Conservation (phyloP, 768 basidiomycete species). For the Termitomyces sp. region DNA sequence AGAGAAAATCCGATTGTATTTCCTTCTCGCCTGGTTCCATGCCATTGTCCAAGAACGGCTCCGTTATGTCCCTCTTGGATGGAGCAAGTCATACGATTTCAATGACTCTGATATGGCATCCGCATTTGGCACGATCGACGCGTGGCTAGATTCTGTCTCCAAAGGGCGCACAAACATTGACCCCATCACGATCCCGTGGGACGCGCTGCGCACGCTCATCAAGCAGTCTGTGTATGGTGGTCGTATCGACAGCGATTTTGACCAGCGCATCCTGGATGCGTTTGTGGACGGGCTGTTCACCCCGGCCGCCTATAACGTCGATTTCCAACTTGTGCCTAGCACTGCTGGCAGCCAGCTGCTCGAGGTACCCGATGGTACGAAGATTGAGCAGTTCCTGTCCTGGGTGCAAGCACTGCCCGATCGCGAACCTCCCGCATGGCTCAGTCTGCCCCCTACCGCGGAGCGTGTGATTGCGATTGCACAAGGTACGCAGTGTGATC, state of each 20-base stretch:
- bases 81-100: conserved; percentile 97
- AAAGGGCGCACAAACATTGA: conserved; percentile 92
- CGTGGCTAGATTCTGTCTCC: conserved; percentile 78
- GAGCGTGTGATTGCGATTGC: conserved; percentile 89
- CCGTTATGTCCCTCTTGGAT: conserved; percentile 93
- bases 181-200: conserved; percentile 91
- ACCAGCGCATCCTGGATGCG: conserved; percentile 87
- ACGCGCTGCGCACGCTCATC: conserved; percentile 87
- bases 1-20: conserved; percentile 91
- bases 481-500: conserved; percentile 60
- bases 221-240: conserved; percentile 98
- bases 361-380: conserved; percentile 85
- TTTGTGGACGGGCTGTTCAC: conserved; percentile 93
- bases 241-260: conserved; percentile 91
- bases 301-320: conserved; percentile 84
- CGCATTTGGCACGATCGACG: conserved; percentile 88
- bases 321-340: conserved; percentile 83
- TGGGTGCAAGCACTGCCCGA: conserved; percentile 93
- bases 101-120: conserved; percentile 98
- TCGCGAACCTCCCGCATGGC: conserved; percentile 91
- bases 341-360: conserved; percentile 55
- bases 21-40: conserved; percentile 99
- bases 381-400: conserved; percentile 83
- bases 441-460: conserved; percentile 89
- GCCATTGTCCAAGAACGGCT: conserved; percentile 96